Base-by-base conservation (phyloP, 1,284 basidiomycete genomes). In the Lentinula novae-zelandiae region DNA sequence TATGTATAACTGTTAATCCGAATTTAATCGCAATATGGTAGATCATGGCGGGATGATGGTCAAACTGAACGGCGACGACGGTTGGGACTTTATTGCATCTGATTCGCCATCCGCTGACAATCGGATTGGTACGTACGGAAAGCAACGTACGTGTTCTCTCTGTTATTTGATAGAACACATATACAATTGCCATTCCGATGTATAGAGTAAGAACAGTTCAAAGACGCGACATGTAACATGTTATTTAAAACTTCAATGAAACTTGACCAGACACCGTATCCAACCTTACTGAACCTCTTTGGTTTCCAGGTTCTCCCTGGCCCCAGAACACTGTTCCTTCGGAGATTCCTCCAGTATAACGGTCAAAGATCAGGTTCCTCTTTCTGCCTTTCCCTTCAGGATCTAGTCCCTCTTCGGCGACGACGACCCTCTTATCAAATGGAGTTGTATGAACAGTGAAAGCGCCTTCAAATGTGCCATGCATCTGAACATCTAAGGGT, bases 391-490 rank as follows among this genome's bases (percentile, higher is more conserved):
- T 68, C 2, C 72, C 78, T 4, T 72, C 66, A 1, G 82, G 79
- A 61, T 82, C 80, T 51, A 72, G 71, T 10, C 65, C 68, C 4
- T 74, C 38, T n/a, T 57, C 46, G 9, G 34, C 39, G 42, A 22
- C 34, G 36, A 42, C 10, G 0, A 33, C 51, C 12, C 72, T 53
- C 10, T 59, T 65, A 44, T 70, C 51, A 38, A 70, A 58, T 9
- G 69, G 66, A 34, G 74, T 71, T 53, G 64, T 38, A 60, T 75
- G 65, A 17, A 64, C 64, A 22, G 48, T 17, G 67, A 81, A 81
- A 1, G 60, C 61, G 15, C 80, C 83, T 62, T 84, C 79, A 62
- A 73, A 82, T 1, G 80, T 73, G 39, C 67, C 59, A 57, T 77
- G 72, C 4, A 82, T 71, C 38, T 63, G 53, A 9, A 77, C 72